A percentile compares a stretch with the other conserved stretches of the same genome.
Evolutionary conservation across 192 early-diverging fungal genomes (phyloP).

Genomic region (Backusella sp.): DNA sequence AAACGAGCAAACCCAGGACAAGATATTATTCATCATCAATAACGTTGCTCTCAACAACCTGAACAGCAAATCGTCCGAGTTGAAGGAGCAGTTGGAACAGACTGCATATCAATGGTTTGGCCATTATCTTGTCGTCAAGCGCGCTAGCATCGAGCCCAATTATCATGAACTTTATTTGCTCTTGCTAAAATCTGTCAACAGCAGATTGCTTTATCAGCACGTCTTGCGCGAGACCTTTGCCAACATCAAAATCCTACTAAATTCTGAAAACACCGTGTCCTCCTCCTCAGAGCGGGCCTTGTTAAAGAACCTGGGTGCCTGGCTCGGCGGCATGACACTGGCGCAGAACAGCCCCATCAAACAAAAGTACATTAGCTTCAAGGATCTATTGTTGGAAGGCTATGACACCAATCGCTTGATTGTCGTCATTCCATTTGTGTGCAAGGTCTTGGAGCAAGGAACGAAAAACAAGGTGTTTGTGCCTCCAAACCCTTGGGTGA

Average conservation of each 20-base stretch:
- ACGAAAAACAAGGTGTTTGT: conserved; percentile 82
- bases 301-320: conserved; percentile 95
- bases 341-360: conserved; percentile 94
- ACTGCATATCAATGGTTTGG: conserved; percentile 87
- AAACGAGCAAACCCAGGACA: conserved; percentile 72
- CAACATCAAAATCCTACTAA: conserved; percentile 86
- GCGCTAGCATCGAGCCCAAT: conserved; percentile 96
- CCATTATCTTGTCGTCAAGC: conserved; percentile 91
- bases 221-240: conserved; percentile 88
- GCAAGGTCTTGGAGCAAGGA: conserved; percentile 93
- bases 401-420: conserved; percentile 83
- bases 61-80: conserved; percentile 70
- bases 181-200: conserved; percentile 76
- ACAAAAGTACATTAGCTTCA: conserved; percentile 94
- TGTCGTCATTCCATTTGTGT: conserved; percentile 97
- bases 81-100: conserved; percentile 72
- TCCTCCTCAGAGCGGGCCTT: conserved; percentile 86
- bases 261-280: conserved; percentile 90
- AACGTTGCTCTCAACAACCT: conserved; percentile 89
- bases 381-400: conserved; percentile 92
- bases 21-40: conserved; percentile 97
- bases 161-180: conserved; percentile 90
- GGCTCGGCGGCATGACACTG: conserved; percentile 97
- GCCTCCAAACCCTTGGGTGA: conserved; percentile 97
- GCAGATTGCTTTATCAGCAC: conserved; percentile 63